Evolutionary conservation across 1,139 yeast species (phyloP).

Genomic region (Candida sp.): DNA sequence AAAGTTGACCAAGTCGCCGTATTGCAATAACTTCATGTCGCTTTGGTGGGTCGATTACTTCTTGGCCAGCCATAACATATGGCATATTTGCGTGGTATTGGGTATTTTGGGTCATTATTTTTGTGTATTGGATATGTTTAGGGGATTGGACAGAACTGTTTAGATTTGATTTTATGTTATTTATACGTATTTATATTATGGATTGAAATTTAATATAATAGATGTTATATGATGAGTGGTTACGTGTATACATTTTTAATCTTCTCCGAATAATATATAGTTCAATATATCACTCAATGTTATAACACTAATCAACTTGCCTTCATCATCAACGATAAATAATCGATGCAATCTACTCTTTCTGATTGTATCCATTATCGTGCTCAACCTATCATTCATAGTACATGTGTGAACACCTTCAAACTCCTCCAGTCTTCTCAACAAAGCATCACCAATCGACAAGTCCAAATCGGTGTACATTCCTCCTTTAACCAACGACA

Average conservation of each 20-base stretch:
- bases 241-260: slow-evolving; percentile 18
- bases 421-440: slow-evolving; percentile 94
- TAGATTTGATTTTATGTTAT: not conserved
- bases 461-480: slow-evolving; percentile 89
- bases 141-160: slow-evolving; percentile 6
- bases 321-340: slow-evolving; percentile 87
- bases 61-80: slow-evolving; percentile 82
- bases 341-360: slow-evolving; percentile 91
- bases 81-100: slow-evolving; percentile 91
- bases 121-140: slow-evolving; percentile 74
- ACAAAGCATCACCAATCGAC: slow-evolving; percentile 95
- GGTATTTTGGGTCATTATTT: slow-evolving; percentile 89
- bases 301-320: slow-evolving; percentile 79
- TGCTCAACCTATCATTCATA: slow-evolving; percentile 81
- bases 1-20: slow-evolving; percentile 48
- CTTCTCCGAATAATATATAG: slow-evolving; percentile 78
- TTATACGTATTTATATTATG: not conserved
- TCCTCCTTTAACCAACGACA: slow-evolving; percentile 94
- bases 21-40: slow-evolving; percentile 55
- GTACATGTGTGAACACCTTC: slow-evolving; percentile 99
- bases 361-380: slow-evolving; percentile 93
- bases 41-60: slow-evolving; percentile 88
- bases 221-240: not conserved
- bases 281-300: slow-evolving; percentile 91
- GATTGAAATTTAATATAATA: not conserved